Evolutionary conservation across 2,329 filamentous ascomycete genomes (phyloP).

Genomic region (Juglanconis oblonga): DNA sequence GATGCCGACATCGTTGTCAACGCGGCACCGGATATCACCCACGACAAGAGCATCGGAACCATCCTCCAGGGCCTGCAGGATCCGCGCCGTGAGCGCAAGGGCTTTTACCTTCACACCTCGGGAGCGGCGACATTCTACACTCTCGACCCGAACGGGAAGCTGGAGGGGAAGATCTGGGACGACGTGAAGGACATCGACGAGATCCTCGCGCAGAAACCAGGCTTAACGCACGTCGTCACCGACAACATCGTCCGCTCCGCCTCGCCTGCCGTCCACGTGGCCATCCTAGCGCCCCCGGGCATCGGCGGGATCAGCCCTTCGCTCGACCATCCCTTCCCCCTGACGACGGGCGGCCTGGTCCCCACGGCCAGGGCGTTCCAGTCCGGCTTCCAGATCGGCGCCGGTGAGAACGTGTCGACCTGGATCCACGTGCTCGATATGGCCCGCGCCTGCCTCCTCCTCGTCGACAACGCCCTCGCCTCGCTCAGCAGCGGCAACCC

Average conservation of each 20-base stretch:
- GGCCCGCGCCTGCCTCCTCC: conserved; percentile 17
- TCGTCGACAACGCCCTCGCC: conserved; percentile 18
- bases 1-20: conserved; percentile 22
- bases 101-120: conserved; percentile 22
- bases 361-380: conserved; percentile 18
- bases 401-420: conserved; percentile 18
- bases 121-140: conserved; percentile 10
- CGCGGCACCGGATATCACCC: conserved; percentile 20
- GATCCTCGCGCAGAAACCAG: conserved; percentile 13
- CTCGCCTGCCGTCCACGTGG: conserved; percentile 17
- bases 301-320: conserved; percentile 16
- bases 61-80: conserved; percentile 13
- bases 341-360: conserved; percentile 17
- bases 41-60: conserved; percentile 14
- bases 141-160: conserved; percentile 14
- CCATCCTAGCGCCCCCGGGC: conserved; percentile 18
- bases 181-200: conserved; percentile 19
- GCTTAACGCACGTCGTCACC: conserved; percentile 20
- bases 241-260: conserved; percentile 18
- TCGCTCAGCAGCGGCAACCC: conserved; percentile 13
- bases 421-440: conserved; percentile 21
- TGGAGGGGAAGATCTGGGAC: conserved; percentile 19
- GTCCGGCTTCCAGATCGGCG: conserved; percentile 18
- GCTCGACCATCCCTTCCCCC: conserved; percentile 8
- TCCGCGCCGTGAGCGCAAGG: neutral